Base-by-base conservation (phyloP, 2,329 filamentous ascomycete genomes). In the Coniochaeta sp. region DNA sequence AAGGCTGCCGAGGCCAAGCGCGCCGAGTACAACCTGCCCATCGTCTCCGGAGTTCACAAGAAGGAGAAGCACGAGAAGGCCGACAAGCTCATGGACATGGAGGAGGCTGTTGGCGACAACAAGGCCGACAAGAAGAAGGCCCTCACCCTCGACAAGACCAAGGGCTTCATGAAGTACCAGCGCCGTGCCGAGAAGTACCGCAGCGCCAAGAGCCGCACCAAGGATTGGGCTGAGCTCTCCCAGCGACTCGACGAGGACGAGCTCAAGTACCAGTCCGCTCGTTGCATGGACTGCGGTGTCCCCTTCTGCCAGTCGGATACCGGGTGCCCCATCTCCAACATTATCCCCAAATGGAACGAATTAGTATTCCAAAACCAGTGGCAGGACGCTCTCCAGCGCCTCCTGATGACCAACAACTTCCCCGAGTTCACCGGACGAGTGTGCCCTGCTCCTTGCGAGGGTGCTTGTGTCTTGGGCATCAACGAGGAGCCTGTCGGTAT, bases 281-380 rank as follows among this genome's bases (percentile, higher is more conserved):
- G 92, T 58, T 97, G 92, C 77, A 97, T 97, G 92, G 92, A 97
- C 73, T 97, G 92, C 56, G 92, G 92, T 82, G 91, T 97, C 55
- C 92, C 92, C 1, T 97, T 97, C 80, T 97, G 92, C 63, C 92
- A 97, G 70, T 96, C 91, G 18, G 92, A 97, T 61, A 91, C 89
- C 57, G 92, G 92, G 48, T 97, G 92, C 67, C 92, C 92, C 1
- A 96, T 96, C 68, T 91, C 86, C 60, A 97, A 97, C 74, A 95
- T 97, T 65, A 97, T 97, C 62, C 92, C 92, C 52, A 96, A 96
- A 61, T 96, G 89, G 89, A 96, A 95, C 52, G 91, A 96, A 55
- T 57, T 96, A 8, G 82, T 95, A 0, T 84, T 83, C 64, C 75
- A 83, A 53, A 79, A 82, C 47, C 85, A 95, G 56, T 97, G 92